A percentile compares a stretch with the other conserved stretches of the same genome.
Conservation (phyloP, 2,329 filamentous ascomycete genomes). For the Tolypocladium cylindrosporum region DNA sequence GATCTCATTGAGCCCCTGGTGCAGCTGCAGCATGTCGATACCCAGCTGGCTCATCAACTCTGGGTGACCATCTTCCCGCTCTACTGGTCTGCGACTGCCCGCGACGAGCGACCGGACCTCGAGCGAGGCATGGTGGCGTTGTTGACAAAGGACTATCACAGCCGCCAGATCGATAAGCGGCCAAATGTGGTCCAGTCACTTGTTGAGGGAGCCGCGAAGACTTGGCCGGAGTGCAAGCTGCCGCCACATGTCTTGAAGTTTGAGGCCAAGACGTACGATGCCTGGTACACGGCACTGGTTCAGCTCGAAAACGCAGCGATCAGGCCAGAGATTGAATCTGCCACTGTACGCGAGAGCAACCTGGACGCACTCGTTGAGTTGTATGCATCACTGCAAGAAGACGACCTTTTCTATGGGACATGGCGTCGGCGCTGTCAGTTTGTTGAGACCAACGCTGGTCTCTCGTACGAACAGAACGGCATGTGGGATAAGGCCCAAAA, state of each 20-base stretch:
- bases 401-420: slow-evolving; percentile 94
- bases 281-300: slow-evolving; percentile 89
- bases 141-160: slow-evolving; percentile 91
- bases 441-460: slow-evolving; percentile 90
- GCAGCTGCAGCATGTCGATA: slow-evolving; percentile 86
- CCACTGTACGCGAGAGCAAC: slow-evolving; percentile 82
- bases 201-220: slow-evolving; percentile 75
- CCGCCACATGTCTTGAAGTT: slow-evolving; percentile 96
- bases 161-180: slow-evolving; percentile 84
- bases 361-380: slow-evolving; percentile 91
- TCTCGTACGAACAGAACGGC: slow-evolving; percentile 97
- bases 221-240: slow-evolving; percentile 80
- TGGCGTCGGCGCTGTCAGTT: slow-evolving; percentile 94
- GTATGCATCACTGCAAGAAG: slow-evolving; percentile 83
- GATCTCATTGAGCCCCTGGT: slow-evolving; percentile 84
- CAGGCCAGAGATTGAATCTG: slow-evolving; percentile 73
- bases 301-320: slow-evolving; percentile 87
- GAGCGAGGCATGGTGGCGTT: slow-evolving; percentile 86
- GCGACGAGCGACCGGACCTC: slow-evolving; percentile 81
- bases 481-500: slow-evolving; percentile 99
- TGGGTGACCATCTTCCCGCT: slow-evolving; percentile 90
- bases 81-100: slow-evolving; percentile 80
- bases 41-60: slow-evolving; percentile 71
- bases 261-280: slow-evolving; percentile 85
- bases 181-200: slow-evolving; percentile 94